Percentiles rank a stretch among this genome's conserved stretches.
phyloP scores from a whole-genome alignment of 495 filamentous ascomycete genomes.

The Platismatia glauca region DNA sequence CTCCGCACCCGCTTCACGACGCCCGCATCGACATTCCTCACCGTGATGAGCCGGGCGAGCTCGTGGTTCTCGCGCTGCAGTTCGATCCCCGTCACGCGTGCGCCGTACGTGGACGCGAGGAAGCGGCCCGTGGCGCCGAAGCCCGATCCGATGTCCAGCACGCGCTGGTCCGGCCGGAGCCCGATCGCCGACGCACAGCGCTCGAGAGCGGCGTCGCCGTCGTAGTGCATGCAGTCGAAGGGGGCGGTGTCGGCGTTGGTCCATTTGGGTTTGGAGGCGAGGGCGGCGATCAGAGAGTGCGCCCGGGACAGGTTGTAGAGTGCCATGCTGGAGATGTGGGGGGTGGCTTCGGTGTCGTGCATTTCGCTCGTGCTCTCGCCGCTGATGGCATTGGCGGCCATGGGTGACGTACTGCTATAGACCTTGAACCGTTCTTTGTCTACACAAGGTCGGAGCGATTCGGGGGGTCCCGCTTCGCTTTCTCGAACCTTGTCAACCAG shows the following conservation, averaged over 20 bases:
- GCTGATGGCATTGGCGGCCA: too few relatives aligned
- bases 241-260: slow-evolving; percentile 6
- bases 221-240: slow-evolving; percentile 15
- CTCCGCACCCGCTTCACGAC: slow-evolving; percentile 1
- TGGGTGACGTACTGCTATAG: too few relatives aligned
- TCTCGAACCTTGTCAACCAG: too few relatives aligned
- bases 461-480: too few relatives aligned
- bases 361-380: too few relatives aligned
- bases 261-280: slow-evolving; percentile 2
- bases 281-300: not conserved
- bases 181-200: not conserved
- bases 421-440: too few relatives aligned
- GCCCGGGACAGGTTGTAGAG: slow-evolving; percentile 7
- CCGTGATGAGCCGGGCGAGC: slow-evolving; percentile 2
- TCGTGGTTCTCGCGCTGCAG: slow-evolving; percentile 3
- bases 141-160: slow-evolving; percentile 10
- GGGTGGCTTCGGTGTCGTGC: not conserved
- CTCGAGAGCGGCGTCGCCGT: slow-evolving; percentile 7
- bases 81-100: slow-evolving; percentile 2
- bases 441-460: too few relatives aligned
- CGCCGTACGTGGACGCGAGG: slow-evolving; percentile 6
- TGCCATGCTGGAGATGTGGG: slow-evolving; percentile 3
- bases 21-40: not conserved
- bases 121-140: slow-evolving; percentile 10
- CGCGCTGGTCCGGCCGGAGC: not conserved